Percentiles rank a stretch among this genome's conserved stretches.
phyloP scores from a whole-genome alignment of 2,329 filamentous ascomycete species.

The Trichoderma koningiopsis region DNA sequence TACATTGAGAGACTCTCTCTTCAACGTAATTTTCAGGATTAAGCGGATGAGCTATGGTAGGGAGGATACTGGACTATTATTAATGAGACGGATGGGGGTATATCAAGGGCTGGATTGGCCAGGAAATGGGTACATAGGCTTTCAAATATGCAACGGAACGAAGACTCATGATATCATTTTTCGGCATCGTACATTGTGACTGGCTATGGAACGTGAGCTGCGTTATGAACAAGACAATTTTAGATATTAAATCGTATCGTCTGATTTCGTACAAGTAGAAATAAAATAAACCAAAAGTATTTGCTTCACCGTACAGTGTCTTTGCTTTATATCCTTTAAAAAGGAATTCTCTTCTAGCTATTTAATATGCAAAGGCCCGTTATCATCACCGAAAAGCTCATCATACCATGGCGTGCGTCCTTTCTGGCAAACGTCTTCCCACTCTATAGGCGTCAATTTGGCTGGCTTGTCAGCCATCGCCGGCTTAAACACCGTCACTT shows the following conservation, averaged over 20 bases:
- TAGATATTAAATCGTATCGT: neutral
- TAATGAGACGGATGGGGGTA: neutral
- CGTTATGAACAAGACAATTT: neutral
- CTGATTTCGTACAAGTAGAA: neutral
- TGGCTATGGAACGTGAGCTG: neutral
- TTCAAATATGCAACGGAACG: neutral
- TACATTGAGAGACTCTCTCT: neutral
- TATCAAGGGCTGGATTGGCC: neutral
- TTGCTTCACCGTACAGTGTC: neutral
- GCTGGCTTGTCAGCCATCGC: neutral
- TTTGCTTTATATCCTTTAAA: neutral
- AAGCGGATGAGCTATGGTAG: neutral
- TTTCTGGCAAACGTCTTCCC: slow-evolving; percentile 11
- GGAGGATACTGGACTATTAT: neutral
- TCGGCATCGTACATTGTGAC: neutral
- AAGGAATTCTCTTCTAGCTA: neutral
- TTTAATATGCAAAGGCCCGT: neutral
- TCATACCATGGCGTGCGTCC: slow-evolving; percentile 7
- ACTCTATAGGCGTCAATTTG: neutral
- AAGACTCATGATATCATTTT: neutral
- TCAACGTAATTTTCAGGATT: neutral
- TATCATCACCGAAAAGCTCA: slow-evolving; percentile 5
- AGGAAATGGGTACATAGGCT: too few species aligned
- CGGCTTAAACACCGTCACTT: slow-evolving; percentile 2
- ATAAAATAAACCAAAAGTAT: neutral